These are phyloP conservation scores for Monilinia fructicola DNA, from an alignment of 2,329 filamentous ascomycete genomes.

Conservation along the genomic window DNA sequence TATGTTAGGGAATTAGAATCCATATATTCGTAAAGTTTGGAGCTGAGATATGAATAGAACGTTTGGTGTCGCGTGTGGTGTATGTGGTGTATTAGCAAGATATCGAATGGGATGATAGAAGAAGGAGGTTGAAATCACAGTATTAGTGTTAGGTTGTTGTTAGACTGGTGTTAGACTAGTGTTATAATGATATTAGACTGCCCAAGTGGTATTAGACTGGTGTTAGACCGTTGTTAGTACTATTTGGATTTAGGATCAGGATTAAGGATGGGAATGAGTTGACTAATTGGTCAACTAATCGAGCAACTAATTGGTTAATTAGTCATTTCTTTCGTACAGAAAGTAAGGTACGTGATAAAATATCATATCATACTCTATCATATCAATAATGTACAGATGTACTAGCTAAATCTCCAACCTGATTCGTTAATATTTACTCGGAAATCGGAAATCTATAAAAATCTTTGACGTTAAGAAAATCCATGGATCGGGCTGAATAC, in stretches of 20 bases:
- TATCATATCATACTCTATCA: no score
- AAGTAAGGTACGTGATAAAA: constrained; percentile 12
- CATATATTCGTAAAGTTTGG: neutral
- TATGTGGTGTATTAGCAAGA: neutral
- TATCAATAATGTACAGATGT: no score
- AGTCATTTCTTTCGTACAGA: constrained; percentile 2
- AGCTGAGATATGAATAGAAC: neutral
- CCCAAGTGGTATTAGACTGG: no score
- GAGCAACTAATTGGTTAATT: neutral
- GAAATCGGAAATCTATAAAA: neutral
- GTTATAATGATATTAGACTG: no score
- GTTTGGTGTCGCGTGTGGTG: neutral
- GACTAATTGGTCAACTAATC: neutral
- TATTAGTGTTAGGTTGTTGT: neutral
- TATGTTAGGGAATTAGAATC: neutral
- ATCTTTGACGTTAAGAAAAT: constrained; percentile 2
- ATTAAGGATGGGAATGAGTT: neutral
- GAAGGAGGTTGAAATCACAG: neutral
- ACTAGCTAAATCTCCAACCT: neutral
- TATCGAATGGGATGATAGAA: neutral
- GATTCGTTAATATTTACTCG: neutral
- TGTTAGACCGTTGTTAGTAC: no score
- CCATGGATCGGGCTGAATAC: neutral
- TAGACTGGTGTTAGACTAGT: no score
- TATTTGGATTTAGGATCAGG: neutral